Evolutionary conservation across 768 basidiomycete species (phyloP), one percentile per base, ranked within the genome.

Genomic region (Mycena olivaceomarginata): DNA sequence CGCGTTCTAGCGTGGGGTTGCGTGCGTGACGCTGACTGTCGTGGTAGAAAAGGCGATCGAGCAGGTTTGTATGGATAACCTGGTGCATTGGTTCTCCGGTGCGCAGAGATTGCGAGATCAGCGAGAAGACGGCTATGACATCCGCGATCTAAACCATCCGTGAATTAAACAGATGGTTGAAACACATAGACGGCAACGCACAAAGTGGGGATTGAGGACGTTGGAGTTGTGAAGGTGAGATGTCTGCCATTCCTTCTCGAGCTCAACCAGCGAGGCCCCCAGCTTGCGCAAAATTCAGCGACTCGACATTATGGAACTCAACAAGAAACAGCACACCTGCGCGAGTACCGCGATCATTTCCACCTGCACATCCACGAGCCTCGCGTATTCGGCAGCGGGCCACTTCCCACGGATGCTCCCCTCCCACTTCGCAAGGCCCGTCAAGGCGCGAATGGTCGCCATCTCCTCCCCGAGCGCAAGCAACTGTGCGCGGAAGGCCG

Each of bases 181-280:
- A n/a, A 67, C 18, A 40, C 31, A 31, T 37, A 15, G 12, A 46
- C 1, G 43, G 15, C 11, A 39, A 87, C 88, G 77, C 73, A 90
- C 91, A 77, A 92, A 91, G 79, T 89, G 87, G 0, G 92, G 92
- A 79, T 93, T 90, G 53, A 93, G 84, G 70, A 91, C 87, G 40
- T 88, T 86, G 3, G 90, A 91, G 64, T 85, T 83, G 46, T 87
- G 86, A 0, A 90, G 82, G 67, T 91, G 85, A 7, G 78, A 72
- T 31, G 83, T 82, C 25, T 89, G 83, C 88, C 89, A 89, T n/a
- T 83, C 78, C 0, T 84, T 84, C 40, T 90, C 86, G 40, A 92
- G 81, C 20, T 90, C 84, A 1, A 82, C 79, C 20, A 92, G 85
- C 0, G 91, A 85, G 8, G 86, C 84, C 1, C 82, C 87, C 6